Evolutionary conservation across 2,329 filamentous ascomycete genomes (phyloP).

Genomic region (Tolypocladium paradoxum): DNA sequence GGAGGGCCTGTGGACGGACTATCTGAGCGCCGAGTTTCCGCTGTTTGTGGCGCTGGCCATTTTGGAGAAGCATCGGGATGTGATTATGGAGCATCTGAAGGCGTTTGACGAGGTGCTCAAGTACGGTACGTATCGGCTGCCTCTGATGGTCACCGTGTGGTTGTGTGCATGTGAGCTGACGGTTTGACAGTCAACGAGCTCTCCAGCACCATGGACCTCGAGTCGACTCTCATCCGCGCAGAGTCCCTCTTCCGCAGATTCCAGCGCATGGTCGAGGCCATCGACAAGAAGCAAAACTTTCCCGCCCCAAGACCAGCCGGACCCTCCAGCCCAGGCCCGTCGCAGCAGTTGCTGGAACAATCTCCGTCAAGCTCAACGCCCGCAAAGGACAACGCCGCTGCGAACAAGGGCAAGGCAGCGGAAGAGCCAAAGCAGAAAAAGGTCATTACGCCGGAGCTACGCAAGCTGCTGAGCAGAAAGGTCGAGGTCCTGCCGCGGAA

Average conservation of each 20-base stretch:
- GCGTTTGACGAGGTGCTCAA: constrained; percentile 97
- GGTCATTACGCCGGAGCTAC: constrained; percentile 46
- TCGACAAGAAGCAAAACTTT: constrained; percentile 86
- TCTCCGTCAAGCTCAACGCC: background rate
- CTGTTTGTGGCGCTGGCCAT: constrained; percentile 91
- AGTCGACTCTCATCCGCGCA: constrained; percentile 75
- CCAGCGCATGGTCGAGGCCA: constrained; percentile 76
- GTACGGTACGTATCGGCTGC: constrained; percentile 54
- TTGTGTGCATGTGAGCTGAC: constrained; percentile 7
- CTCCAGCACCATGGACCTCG: constrained; percentile 82
- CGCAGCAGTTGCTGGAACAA: constrained; percentile 5
- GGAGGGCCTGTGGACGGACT: constrained; percentile 94
- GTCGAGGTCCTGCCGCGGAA: constrained; percentile 32
- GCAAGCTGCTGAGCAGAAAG: constrained; percentile 39
- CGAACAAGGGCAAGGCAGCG: constrained; percentile 8
- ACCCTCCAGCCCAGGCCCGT: background rate
- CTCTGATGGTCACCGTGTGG: too few species aligned
- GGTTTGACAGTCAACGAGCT: constrained; percentile 71
- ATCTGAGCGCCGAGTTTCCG: constrained; percentile 79
- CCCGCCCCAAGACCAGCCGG: constrained; percentile 36
- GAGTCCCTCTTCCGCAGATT: constrained; percentile 84
- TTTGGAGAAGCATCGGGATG: constrained; percentile 86
- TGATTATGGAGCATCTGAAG: constrained; percentile 89
- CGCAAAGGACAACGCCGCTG: background rate
- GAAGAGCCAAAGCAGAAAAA: constrained; percentile 20